phyloP scores from a whole-genome alignment of 139 green algal genomes.

The Edaphochlamys debaryana region DNA sequence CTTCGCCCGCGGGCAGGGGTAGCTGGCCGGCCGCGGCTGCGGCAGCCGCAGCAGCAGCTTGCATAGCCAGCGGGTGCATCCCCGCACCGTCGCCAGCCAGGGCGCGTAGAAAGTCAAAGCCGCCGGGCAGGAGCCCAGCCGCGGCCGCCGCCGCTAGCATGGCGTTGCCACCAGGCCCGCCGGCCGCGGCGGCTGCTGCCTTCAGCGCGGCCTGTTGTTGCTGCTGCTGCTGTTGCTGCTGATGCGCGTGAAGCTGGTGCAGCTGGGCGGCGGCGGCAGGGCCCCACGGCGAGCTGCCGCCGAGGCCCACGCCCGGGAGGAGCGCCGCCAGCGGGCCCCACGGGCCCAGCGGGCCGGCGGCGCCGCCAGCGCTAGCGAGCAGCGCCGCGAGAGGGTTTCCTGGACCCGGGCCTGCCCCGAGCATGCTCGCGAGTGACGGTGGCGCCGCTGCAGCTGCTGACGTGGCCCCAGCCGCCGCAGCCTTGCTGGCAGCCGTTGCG shows the following conservation, averaged over 20 bases:
- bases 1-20: background rate
- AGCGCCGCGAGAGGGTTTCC: background rate
- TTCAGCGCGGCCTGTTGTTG: background rate
- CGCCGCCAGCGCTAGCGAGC: background rate
- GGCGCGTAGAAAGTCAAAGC: background rate
- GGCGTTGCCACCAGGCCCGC: background rate
- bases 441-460: too few relatives aligned
- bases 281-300: background rate
- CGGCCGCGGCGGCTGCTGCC: background rate
- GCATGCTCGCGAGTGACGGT: too few relatives aligned
- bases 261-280: background rate
- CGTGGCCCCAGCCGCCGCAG: background rate
- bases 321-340: background rate
- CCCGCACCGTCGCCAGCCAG: background rate
- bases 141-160: background rate
- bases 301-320: background rate
- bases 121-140: background rate
- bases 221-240: background rate
- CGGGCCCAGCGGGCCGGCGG: background rate
- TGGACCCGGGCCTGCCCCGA: too few relatives aligned
- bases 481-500: too few relatives aligned
- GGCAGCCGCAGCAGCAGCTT: conserved; percentile 9
- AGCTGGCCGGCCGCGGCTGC: background rate
- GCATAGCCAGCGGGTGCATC: background rate
- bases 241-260: background rate